Conservation (phyloP, 192 early-diverging fungal genomes). For the Coemansia sp. region DNA sequence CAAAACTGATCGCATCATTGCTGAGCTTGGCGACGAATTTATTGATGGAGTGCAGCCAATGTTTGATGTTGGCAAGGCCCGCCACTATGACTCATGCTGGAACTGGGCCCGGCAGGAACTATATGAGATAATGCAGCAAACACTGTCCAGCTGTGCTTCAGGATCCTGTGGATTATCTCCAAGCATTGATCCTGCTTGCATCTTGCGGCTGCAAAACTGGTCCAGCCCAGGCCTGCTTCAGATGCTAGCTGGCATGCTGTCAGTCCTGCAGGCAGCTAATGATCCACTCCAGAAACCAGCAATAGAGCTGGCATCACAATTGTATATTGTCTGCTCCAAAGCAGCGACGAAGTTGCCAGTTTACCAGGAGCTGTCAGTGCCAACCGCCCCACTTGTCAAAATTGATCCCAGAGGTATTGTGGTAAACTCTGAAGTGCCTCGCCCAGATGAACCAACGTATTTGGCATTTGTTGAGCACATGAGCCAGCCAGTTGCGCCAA, state of each 20-base stretch:
- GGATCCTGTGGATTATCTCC: constrained; percentile 54
- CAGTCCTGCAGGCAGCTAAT: constrained; percentile 60
- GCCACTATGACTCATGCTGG: constrained; percentile 92
- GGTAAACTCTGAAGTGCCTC: constrained; percentile 73
- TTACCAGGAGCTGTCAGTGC: constrained; percentile 80
- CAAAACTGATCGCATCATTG: constrained; percentile 69
- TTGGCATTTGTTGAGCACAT: constrained; percentile 82
- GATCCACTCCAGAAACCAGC: constrained; percentile 56
- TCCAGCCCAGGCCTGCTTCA: constrained; percentile 65
- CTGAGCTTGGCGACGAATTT: constrained; percentile 78
- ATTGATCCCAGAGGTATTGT: constrained; percentile 71
- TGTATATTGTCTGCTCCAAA: constrained; percentile 75
- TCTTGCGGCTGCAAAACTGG: constrained; percentile 69
- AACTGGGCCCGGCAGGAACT: constrained; percentile 71
- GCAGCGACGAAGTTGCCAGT: constrained; percentile 65
- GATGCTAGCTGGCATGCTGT: constrained; percentile 64
- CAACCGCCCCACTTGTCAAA: constrained; percentile 71
- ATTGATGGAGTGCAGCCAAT: constrained; percentile 74
- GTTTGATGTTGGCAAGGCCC: constrained; percentile 77
- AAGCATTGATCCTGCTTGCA: constrained; percentile 56
- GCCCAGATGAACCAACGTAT: constrained; percentile 69
- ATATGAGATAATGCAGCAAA: constrained; percentile 63
- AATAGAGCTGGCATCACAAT: constrained; percentile 53
- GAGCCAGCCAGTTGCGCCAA: constrained; percentile 51
- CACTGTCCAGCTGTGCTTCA: constrained; percentile 58